A percentile compares a stretch with the other conserved stretches of the same genome.
Conservation (phyloP, 169 alveolate species). For the Babesia ovata region DNA sequence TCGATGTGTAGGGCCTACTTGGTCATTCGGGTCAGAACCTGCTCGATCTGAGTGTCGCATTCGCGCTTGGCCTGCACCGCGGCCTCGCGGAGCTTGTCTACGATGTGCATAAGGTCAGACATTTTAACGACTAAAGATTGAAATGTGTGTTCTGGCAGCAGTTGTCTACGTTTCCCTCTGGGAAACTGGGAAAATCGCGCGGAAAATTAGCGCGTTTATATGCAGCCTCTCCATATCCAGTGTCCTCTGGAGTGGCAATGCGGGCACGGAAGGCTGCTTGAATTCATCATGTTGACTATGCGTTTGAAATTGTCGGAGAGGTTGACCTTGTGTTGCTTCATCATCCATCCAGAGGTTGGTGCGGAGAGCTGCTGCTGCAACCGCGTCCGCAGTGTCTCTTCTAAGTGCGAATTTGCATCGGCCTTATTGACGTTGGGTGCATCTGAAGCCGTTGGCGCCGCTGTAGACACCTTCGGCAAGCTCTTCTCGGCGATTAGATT, state of each 20-base stretch:
- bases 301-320: background rate
- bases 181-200: background rate
- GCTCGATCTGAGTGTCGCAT: conserved; percentile 44
- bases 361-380: conserved; percentile 31
- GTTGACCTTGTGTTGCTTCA: conserved; percentile 2
- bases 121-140: background rate
- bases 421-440: background rate
- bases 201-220: background rate
- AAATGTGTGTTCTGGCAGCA: background rate
- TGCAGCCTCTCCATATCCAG: conserved; percentile 26
- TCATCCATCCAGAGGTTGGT: conserved; percentile 17
- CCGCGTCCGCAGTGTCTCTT: background rate
- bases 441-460: background rate
- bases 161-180: background rate
- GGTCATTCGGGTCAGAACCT: conserved; percentile 39
- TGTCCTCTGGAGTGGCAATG: conserved; percentile 12
- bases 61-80: conserved; percentile 47
- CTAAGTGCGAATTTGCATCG: background rate
- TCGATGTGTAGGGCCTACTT: conserved; percentile 2
- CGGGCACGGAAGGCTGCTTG: conserved; percentile 11
- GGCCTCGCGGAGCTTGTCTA: conserved; percentile 41
- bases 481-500: conserved; percentile 1
- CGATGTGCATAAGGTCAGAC: conserved; percentile 54
- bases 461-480: background rate
- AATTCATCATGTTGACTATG: conserved; percentile 11